Conservation (phyloP, 495 filamentous ascomycete genomes). For the Neurospora hispaniola region DNA sequence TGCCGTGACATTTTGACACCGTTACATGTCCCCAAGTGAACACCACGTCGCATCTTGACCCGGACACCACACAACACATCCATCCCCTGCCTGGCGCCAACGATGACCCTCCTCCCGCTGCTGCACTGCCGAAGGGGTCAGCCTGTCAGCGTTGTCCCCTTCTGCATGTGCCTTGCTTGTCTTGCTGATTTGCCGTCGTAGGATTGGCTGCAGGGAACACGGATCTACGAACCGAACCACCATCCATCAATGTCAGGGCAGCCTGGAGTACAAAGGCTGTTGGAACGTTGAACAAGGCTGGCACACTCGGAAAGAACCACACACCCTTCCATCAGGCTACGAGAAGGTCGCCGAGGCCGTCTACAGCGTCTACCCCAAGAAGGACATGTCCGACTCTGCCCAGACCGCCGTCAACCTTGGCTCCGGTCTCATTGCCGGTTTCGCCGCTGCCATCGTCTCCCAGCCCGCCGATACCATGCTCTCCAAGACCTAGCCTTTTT, state of each 20-base stretch:
- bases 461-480: slow-evolving; percentile 98
- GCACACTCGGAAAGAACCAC: not conserved
- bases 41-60: not conserved
- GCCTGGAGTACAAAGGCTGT: not conserved
- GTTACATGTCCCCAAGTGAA: no score
- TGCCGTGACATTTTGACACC: not conserved
- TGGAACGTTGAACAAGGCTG: not conserved
- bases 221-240: not conserved
- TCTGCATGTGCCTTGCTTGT: slow-evolving; percentile 21
- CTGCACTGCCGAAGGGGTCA: not conserved
- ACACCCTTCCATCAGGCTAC: not conserved
- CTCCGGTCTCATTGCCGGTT: slow-evolving; percentile 91
- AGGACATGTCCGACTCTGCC: slow-evolving; percentile 52
- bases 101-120: not conserved
- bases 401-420: slow-evolving; percentile 92
- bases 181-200: slow-evolving; percentile 7
- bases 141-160: slow-evolving; percentile 19
- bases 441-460: slow-evolving; percentile 91
- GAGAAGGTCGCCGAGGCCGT: slow-evolving; percentile 58
- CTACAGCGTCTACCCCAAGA: slow-evolving; percentile 69
- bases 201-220: slow-evolving; percentile 8
- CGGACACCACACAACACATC: not conserved
- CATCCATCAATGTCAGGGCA: not conserved
- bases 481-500: no score
- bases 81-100: not conserved